phyloP scores from a whole-genome alignment of 2,329 filamentous ascomycete genomes.

The Talaromyces sp. region DNA sequence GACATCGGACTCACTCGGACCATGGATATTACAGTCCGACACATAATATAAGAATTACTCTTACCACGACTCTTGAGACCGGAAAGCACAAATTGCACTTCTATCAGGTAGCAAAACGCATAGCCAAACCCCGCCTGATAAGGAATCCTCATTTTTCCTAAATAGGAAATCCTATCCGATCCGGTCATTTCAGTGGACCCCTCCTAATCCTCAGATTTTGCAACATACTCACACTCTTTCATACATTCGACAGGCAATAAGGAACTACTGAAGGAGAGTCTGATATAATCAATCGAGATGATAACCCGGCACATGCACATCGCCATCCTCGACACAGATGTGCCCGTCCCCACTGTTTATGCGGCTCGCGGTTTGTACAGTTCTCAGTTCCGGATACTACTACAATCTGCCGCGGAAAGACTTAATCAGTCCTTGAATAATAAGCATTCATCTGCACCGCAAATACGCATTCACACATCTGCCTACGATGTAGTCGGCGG shows the following conservation, averaged over 20 bases:
- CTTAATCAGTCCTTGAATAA: constrained; percentile 21
- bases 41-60: neutral
- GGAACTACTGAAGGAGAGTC: neutral
- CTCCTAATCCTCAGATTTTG: neutral
- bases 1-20: neutral
- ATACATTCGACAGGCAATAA: neutral
- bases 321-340: constrained; percentile 36
- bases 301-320: constrained; percentile 29
- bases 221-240: neutral
- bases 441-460: constrained; percentile 9
- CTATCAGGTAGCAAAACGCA: neutral
- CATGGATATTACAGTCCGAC: neutral
- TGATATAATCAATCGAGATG: neutral
- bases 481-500: constrained; percentile 35
- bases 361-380: constrained; percentile 34
- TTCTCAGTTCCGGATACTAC: constrained; percentile 33
- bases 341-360: constrained; percentile 34
- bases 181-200: constrained; percentile 1
- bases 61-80: neutral
- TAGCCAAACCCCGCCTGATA: constrained; percentile 9
- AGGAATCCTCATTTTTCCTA: constrained; percentile 11
- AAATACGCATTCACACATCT: constrained; percentile 28
- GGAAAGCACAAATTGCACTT: neutral
- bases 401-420: constrained; percentile 30
- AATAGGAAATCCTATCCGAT: constrained; percentile 17